phyloP scores from a whole-genome alignment of 768 basidiomycete species.

The Mrakia frigida region DNA sequence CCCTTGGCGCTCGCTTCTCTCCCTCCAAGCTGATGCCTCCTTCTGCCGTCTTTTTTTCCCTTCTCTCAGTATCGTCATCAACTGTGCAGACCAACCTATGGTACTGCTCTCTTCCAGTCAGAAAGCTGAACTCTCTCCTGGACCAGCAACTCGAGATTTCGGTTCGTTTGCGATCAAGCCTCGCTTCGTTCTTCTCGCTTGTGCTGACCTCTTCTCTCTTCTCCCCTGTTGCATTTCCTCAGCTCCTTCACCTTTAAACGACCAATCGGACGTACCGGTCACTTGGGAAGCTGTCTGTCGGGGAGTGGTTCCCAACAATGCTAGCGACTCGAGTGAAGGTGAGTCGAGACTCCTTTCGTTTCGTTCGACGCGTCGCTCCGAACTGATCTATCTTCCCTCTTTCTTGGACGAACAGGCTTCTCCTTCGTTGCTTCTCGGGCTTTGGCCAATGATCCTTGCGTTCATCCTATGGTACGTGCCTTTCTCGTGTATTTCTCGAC shows the following conservation, averaged over 20 bases:
- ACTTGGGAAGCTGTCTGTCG: background rate
- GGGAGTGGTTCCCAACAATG: background rate
- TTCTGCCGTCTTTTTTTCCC: background rate
- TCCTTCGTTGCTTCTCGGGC: background rate
- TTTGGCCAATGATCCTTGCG: constrained; percentile 1
- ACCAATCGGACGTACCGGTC: background rate
- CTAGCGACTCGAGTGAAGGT: background rate
- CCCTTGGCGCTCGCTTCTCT: background rate
- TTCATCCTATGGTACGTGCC: background rate
- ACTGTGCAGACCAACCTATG: constrained; percentile 11
- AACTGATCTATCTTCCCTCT: background rate
- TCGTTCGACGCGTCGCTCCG: background rate
- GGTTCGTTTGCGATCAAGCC: background rate
- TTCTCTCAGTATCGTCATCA: background rate
- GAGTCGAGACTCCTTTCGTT: background rate
- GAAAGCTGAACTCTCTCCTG: background rate
- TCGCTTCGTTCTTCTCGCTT: background rate
- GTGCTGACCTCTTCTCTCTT: background rate
- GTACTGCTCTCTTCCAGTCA: background rate
- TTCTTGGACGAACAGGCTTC: background rate
- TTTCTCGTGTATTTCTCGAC: background rate
- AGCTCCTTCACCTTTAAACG: background rate
- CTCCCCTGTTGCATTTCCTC: background rate
- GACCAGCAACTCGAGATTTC: background rate
- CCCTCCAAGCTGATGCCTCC: background rate